Base-by-base conservation (phyloP, 495 filamentous ascomycete genomes). In the Hyaloscypha finlandica region DNA sequence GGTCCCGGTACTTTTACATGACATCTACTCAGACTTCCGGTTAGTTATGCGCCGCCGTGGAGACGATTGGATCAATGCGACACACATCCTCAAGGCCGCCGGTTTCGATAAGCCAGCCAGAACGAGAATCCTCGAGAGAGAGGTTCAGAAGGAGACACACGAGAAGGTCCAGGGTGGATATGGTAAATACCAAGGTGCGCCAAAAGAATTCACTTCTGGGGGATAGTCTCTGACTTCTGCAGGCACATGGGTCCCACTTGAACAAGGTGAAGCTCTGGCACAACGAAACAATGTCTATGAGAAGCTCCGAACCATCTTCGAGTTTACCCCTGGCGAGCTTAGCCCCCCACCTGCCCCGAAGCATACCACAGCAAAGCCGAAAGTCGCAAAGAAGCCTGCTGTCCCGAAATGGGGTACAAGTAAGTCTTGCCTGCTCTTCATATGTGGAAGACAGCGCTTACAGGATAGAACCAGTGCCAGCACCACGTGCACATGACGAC, bases 131-230 rank as follows among this genome's bases (percentile, higher is more conserved):
- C 85, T 99, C 19, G 95, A 99, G 80, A 86, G 96, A 57, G 96
- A 99, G 70, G 94, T 99, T 1, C 95, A 99, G 75, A 96, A 97
- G 76, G 94, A 94, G 11, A 82, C 89, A 9, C 95, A 99, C 78
- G 94, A 98, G 78, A 99, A 99, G 79, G 91, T 99, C 3, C 95
- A 99, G 73, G 95, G 95, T 68, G 95, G 95, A 29, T 99, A 98
- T 77, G 95, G 95, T 62, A 99, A 98, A 86, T 99, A 97, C 71
- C 95, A 99, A 81, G 93, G 93, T 92, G 70, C 59, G 76, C 4
- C 4, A 32, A 22, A 19, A 48, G 70, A 25, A 70, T 55, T 30
- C 59, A 29, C 30, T 59, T 19, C 2, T 16, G 6, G 8, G 39
- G 19, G 37, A 45, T 30, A 14, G 55, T 32, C 31, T 68, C 72